Conservation (phyloP, 2,329 filamentous ascomycete species). For the Arthrobotrys sphaeroides region DNA sequence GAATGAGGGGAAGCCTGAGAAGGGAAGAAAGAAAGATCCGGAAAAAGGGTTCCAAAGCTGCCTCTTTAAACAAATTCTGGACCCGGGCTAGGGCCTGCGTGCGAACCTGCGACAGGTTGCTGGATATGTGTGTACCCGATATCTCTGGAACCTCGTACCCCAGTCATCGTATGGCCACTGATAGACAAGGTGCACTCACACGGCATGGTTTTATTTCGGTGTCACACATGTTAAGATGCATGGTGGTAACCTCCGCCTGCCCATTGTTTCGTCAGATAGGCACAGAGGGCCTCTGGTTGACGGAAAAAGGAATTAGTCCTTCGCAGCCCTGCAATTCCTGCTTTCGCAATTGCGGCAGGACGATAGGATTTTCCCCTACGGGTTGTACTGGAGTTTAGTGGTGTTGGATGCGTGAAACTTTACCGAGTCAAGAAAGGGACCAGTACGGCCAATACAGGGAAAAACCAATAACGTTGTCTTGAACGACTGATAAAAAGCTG, state of each 20-base stretch:
- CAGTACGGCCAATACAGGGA: slow-evolving; percentile 5
- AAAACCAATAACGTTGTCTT: slow-evolving; percentile 34
- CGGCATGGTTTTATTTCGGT: slow-evolving; percentile 34
- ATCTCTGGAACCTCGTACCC: slow-evolving; percentile 1
- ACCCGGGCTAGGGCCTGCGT: background rate
- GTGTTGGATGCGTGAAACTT: slow-evolving; percentile 40
- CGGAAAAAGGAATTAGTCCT: slow-evolving; percentile 32
- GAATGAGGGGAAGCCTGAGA: slow-evolving; percentile 10
- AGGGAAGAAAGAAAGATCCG: background rate
- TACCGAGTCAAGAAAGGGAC: slow-evolving; percentile 27
- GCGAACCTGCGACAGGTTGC: slow-evolving; percentile 1
- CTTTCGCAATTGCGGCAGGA: slow-evolving; percentile 52
- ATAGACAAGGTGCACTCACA: slow-evolving; percentile 31
- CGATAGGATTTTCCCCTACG: slow-evolving; percentile 45
- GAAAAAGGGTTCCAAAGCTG: slow-evolving; percentile 43
- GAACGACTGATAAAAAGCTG: slow-evolving; percentile 15
- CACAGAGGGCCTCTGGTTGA: slow-evolving; percentile 10
- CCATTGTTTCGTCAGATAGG: slow-evolving; percentile 18
- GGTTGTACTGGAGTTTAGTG: slow-evolving; percentile 6
- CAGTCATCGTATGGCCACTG: slow-evolving; percentile 21
- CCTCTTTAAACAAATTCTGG: slow-evolving; percentile 52
- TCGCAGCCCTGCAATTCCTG: slow-evolving; percentile 23
- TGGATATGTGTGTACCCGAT: slow-evolving; percentile 16
- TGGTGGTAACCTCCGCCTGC: slow-evolving; percentile 6
- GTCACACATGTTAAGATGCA: slow-evolving; percentile 50